Evolutionary conservation across 1,284 basidiomycete genomes (phyloP), one percentile per base, ranked within the genome.

Genomic region (Puccinia sorghi): DNA sequence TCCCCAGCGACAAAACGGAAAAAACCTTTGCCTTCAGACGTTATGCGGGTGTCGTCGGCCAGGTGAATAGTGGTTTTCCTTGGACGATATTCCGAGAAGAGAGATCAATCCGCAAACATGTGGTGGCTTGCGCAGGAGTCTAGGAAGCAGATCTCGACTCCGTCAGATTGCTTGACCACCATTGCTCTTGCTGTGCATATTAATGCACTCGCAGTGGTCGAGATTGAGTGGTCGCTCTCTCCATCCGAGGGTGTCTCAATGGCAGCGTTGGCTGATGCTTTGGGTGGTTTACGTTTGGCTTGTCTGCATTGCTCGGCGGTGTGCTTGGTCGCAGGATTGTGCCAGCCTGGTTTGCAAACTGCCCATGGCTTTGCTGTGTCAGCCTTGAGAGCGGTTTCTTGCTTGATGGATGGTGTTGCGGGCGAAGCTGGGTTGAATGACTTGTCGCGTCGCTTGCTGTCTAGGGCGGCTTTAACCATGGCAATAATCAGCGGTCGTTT

Each of bases 121-220:
- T 57, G 70, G 39, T 72, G 46, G 4, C 46, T 32, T 15, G 17
- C 48, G 13, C 50, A 48, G 56, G 50, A 56, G 32, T 72, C 52
- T 2, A 72, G 25, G 32, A 64, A 56, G 20, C 54, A 56, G 17
- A 8, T 20, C 8, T 56, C n/a, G n/a, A n/a, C n/a, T n/a, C n/a
- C 25, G 8, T 56, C 20, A 20, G 20, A 56, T 56, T 56, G 20
- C 8, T 6, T 20, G 54, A 8, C 17, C 6, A 8, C 7, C 7
- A 56, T 6, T 56, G 20, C 54, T 8, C 54, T 7, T 6, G 8
- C 8, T 6, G 20, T 56, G 25, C 20, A 56, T 6, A 56, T 8
- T 8, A 27, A 56, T 7, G 7, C 25, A 27, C 8, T 56, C 20
- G 54, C 7, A 8, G 20, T 17, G 25, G 17, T 56, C 8, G 7